Base-by-base conservation (phyloP, 2,329 filamentous ascomycete genomes). In the Penicillium polonicum region DNA sequence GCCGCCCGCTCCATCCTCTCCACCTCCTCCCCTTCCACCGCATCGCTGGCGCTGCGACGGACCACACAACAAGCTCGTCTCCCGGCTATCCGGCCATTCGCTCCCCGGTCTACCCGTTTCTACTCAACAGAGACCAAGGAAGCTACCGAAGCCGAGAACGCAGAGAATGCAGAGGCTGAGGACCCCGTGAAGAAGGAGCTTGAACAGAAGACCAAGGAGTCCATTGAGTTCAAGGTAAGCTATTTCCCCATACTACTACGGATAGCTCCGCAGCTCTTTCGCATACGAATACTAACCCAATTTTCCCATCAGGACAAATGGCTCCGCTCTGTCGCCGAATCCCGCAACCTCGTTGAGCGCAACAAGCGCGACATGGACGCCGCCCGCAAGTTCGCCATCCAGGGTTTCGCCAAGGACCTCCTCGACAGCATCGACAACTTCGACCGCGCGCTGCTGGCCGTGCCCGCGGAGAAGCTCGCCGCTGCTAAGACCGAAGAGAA, bases 401-500 rank as follows among this genome's bases (percentile, higher is more conserved):
- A 96, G 75, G 81, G 88, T 67, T 97, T 99, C 79, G 91, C 93
- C 72, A 89, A 91, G 77, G 94, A 99, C 78, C 87, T 99, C 45
- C 86, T 97, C 67, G 94, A 99, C 75, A 91, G 86, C 72, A 88
- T 99, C 71, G 94, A 99, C 80, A 99, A 97, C 83, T 87, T 99
- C 63, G 94, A 99, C 79, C 92, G 92, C 65, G 94, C 94, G 43
- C 85, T 99, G 43, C 77, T 81, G 62, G 91, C 88, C 70, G 92
- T 96, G 13, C 87, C 91, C 21, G 74, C 83, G 59, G 88, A 91
- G 41, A 91, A 90, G 78, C 82, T 95, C 62, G 80, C 80, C 23
- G 74, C 79, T 21, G 57, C 68, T 19, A 82, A 83, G 66, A 77
- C 83, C 52, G 79, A 85, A 25, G 73, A 72, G 23, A 85, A 85